A percentile compares a stretch with the other conserved stretches of the same genome.
These are phyloP conservation scores for Protea cynaroides DNA, from an alignment of 164 flowering plant species.

Conservation along the genomic window DNA sequence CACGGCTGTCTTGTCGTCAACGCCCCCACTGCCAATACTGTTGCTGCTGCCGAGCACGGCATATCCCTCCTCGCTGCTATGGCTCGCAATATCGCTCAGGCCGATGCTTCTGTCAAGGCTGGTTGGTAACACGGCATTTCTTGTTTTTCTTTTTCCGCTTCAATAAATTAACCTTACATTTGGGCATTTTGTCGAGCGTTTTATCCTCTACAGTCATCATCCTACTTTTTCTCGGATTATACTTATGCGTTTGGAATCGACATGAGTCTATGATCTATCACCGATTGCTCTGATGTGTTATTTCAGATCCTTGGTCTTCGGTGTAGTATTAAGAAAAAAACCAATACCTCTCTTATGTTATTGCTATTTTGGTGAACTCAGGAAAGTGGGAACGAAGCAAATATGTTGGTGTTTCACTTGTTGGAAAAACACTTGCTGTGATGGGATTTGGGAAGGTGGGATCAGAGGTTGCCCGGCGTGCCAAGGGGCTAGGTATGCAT, in stretches of 20 bases:
- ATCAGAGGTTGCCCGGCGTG: conserved; percentile 80
- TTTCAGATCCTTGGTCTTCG: background rate
- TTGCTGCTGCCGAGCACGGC: conserved; percentile 90
- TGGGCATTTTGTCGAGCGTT: conserved; percentile 21
- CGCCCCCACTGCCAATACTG: conserved; percentile 80
- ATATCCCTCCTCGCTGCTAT: conserved; percentile 70
- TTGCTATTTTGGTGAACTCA: conserved; percentile 13
- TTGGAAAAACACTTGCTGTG: conserved; percentile 78
- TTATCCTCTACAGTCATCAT: background rate
- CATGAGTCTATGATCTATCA: too few species aligned
- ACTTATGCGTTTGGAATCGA: too few species aligned
- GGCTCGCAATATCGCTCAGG: conserved; percentile 79
- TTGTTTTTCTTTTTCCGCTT: background rate
- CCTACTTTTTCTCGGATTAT: too few species aligned
- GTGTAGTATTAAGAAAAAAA: background rate
- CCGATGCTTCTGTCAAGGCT: conserved; percentile 77
- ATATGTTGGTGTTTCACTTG: conserved; percentile 84
- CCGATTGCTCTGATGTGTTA: background rate
- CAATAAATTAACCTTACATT: background rate
- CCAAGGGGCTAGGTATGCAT: conserved; percentile 85
- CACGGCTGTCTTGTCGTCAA: conserved; percentile 81
- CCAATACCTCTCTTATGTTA: background rate
- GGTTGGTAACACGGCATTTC: conserved; percentile 27
- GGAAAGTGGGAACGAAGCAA: conserved; percentile 77
- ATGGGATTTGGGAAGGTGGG: conserved; percentile 95